These are phyloP conservation scores for Penicillium roqueforti DNA, from an alignment of 495 filamentous ascomycete genomes.

Conservation along the genomic window DNA sequence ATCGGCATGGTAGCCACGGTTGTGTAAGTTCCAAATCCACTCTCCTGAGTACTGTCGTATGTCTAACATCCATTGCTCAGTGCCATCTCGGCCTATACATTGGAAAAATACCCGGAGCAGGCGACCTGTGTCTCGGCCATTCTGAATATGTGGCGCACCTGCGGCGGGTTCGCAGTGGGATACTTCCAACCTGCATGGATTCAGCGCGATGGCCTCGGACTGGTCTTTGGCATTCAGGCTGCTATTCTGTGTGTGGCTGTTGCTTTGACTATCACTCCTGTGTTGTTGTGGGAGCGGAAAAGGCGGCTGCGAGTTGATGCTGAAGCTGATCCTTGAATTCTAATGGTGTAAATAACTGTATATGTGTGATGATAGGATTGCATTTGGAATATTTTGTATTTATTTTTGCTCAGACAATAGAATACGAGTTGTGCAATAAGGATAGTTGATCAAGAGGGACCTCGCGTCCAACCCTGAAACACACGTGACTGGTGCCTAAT, in stretches of 20 bases:
- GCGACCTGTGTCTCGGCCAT: conserved; percentile 40
- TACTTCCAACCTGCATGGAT: conserved; percentile 49
- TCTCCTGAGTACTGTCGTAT: not conserved
- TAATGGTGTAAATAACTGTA: not conserved
- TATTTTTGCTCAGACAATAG: too few species aligned
- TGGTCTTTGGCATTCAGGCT: conserved; percentile 45
- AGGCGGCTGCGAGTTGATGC: not conserved
- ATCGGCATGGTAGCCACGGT: conserved; percentile 35
- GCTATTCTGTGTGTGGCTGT: conserved; percentile 32
- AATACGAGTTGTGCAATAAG: not conserved
- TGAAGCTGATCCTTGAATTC: not conserved
- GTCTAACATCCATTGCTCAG: conserved; percentile 10
- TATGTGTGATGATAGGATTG: not conserved
- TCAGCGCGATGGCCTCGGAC: conserved; percentile 32
- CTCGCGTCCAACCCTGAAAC: not conserved
- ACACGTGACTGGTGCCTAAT: not conserved
- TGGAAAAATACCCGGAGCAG: conserved; percentile 44
- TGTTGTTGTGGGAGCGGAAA: conserved; percentile 17
- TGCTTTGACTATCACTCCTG: conserved; percentile 32
- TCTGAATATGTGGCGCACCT: conserved; percentile 43
- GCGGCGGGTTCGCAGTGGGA: conserved; percentile 43
- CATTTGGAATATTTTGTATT: not conserved
- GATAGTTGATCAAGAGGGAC: not conserved
- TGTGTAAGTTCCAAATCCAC: conserved; percentile 24
- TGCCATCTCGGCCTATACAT: conserved; percentile 35